Evolutionary conservation across 1,284 basidiomycete genomes (phyloP).

Genomic region (Trichosporon inkin): DNA sequence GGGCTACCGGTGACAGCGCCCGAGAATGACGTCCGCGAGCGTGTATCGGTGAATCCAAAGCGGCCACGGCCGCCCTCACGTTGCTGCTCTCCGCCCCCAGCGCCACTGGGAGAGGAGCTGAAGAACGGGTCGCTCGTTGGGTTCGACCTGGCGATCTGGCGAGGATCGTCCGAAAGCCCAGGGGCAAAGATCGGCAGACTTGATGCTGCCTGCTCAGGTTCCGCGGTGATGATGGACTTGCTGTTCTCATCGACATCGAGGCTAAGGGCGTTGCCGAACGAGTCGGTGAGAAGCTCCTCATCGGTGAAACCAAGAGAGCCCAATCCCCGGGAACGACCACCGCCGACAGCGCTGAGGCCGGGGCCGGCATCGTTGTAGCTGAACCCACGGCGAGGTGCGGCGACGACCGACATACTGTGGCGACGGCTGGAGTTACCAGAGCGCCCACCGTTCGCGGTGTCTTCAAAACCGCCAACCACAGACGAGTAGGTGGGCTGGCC

Average conservation of each 20-base stretch:
- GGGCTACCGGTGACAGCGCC: conserved; percentile 11
- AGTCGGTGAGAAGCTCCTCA: conserved; percentile 67
- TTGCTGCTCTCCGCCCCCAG: conserved; percentile 13
- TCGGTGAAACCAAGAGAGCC: conserved; percentile 58
- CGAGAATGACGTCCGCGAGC: conserved; percentile 7
- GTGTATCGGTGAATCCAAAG: conserved; percentile 8
- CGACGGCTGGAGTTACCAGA: conserved; percentile 72
- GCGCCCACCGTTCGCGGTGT: conserved; percentile 27
- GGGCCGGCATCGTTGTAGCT: conserved; percentile 49
- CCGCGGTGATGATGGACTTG: conserved; percentile 1
- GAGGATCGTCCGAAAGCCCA: conserved; percentile 7
- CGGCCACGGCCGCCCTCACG: conserved; percentile 13
- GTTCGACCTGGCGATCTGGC: conserved; percentile 15
- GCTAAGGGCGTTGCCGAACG: conserved; percentile 61
- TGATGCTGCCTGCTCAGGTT: conserved; percentile 10
- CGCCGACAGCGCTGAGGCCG: conserved; percentile 57
- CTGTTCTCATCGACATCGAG: conserved; percentile 55
- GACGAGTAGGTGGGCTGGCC: conserved; percentile 28
- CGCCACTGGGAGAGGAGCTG: conserved; percentile 17
- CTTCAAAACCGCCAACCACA: conserved; percentile 33
- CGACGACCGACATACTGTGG: conserved; percentile 77
- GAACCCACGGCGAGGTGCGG: conserved; percentile 40
- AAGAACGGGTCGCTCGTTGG: conserved; percentile 17
- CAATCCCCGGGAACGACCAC: conserved; percentile 28
- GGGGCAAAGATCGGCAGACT: conserved; percentile 24